Evolutionary conservation across 352 stramenopile genomes (phyloP).

Genomic region (Globisporangium nodosum): DNA sequence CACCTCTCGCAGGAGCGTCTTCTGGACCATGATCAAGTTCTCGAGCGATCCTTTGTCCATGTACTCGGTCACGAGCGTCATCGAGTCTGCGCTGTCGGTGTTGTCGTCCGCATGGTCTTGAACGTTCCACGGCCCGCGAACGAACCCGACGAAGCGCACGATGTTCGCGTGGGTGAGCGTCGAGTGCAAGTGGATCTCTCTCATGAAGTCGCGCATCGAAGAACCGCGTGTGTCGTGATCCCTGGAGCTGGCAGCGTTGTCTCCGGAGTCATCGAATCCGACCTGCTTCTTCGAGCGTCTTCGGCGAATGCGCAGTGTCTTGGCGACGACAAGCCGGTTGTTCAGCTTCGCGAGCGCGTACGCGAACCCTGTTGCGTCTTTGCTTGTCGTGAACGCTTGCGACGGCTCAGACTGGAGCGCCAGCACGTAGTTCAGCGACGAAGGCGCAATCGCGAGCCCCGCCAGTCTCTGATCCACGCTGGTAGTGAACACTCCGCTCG

Average conservation of each 20-base stretch:
- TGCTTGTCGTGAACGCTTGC: neutral
- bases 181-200: conserved; percentile 52
- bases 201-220: conserved; percentile 2
- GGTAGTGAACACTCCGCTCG: neutral
- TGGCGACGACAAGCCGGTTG: conserved; percentile 3
- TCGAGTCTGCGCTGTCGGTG: neutral
- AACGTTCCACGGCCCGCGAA: conserved; percentile 5
- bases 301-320: neutral
- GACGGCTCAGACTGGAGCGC: neutral
- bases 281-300: neutral
- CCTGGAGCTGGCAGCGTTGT: neutral
- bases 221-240: neutral
- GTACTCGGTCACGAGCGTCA: conserved; percentile 37
- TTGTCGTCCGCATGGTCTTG: neutral
- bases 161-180: conserved; percentile 62
- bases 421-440: neutral
- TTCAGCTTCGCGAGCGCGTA: conserved; percentile 8
- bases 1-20: conserved; percentile 12
- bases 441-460: conserved; percentile 1
- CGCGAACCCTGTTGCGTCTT: neutral
- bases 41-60: conserved; percentile 33
- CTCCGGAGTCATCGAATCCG: neutral
- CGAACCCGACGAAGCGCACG: conserved; percentile 50
- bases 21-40: conserved; percentile 28
- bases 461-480: neutral